Conservation (phyloP, 176 grass and related monocot genomes). For the Alopecurus myosuroides region DNA sequence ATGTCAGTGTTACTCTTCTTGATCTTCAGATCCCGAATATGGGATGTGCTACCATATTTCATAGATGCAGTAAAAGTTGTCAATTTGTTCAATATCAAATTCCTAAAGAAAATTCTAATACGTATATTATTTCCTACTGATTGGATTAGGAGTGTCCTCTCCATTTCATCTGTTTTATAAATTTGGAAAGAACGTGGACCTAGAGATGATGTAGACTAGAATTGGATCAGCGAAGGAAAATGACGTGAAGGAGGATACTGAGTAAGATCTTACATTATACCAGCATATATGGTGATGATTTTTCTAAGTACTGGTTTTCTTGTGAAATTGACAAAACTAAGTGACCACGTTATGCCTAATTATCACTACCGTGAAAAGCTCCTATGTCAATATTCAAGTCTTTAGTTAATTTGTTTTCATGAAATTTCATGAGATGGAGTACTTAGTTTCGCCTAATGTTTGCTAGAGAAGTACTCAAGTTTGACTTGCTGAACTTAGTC, state of each 20-base stretch:
- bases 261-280: slow-evolving; percentile 10
- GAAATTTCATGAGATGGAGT: neutral
- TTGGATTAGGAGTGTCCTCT: neutral
- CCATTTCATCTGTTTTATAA: slow-evolving; percentile 5
- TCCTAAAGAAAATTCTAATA: neutral
- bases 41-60: slow-evolving; percentile 3
- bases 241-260: slow-evolving; percentile 12
- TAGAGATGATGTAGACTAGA: slow-evolving; percentile 12
- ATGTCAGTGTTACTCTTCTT: slow-evolving; percentile 4
- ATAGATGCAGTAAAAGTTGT: neutral
- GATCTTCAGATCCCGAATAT: neutral
- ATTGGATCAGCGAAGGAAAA: neutral
- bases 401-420: neutral
- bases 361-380: neutral
- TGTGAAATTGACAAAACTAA: slow-evolving; percentile 15
- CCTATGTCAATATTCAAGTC: neutral
- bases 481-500: slow-evolving; percentile 2
- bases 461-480: neutral
- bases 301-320: slow-evolving; percentile 23
- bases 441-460: neutral
- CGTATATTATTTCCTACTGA: neutral
- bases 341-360: neutral
- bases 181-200: slow-evolving; percentile 5
- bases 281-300: slow-evolving; percentile 3
- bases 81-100: slow-evolving; percentile 3